These are phyloP conservation scores for Picea glauca DNA, from an alignment of 75 land plant species.

Conservation along the genomic window DNA sequence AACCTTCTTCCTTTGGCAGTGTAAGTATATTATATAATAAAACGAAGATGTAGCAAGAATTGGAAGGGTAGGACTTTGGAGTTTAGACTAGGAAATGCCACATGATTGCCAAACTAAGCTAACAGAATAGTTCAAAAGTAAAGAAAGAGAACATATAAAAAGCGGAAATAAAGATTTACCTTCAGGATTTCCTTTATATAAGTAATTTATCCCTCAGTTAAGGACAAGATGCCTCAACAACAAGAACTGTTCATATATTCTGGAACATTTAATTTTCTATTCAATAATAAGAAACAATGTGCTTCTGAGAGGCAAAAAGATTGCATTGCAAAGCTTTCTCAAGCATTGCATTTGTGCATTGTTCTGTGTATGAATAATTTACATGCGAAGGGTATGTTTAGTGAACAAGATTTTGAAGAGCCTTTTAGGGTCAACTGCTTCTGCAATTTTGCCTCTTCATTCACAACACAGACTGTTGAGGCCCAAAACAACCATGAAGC, in stretches of 20 bases:
- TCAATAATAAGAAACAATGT: not conserved
- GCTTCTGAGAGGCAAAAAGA: not conserved
- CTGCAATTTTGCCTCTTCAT: not conserved
- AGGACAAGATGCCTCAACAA: not conserved
- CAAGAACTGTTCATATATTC: not conserved
- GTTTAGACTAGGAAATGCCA: not conserved
- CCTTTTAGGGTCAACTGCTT: not conserved
- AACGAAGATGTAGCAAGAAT: not conserved
- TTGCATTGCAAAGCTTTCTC: not conserved
- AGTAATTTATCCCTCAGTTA: not conserved
- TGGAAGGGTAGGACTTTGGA: not conserved
- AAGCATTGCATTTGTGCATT: not conserved
- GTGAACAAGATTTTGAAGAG: not conserved
- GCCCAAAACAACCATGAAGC: not conserved
- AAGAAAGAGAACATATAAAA: no score
- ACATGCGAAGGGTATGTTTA: not conserved
- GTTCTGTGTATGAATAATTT: not conserved
- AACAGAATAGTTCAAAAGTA: not conserved
- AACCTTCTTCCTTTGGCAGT: not conserved
- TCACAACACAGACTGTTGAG: not conserved
- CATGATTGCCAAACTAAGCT: not conserved
- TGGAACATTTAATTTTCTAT: not conserved
- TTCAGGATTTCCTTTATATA: not conserved
- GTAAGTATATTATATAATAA: not conserved
- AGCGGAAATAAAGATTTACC: no score